Percentiles rank a stretch among this genome's conserved stretches.
Evolutionary conservation across 2,329 filamentous ascomycete species (phyloP).

Genomic region (Ceratocystis colombiana): DNA sequence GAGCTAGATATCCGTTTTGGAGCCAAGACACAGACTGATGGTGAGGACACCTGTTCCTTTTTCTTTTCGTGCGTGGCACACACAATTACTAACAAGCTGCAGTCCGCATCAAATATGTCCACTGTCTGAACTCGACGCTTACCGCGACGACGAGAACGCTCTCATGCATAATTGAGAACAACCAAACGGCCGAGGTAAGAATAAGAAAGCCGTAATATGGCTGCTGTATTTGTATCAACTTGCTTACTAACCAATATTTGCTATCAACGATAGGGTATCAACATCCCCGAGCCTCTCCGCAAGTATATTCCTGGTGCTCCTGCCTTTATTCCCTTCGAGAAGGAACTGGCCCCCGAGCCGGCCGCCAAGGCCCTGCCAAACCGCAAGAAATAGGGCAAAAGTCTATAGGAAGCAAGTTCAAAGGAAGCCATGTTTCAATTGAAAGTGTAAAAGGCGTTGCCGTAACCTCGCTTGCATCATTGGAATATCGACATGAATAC

Average conservation of each 20-base stretch:
- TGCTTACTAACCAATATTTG: constrained; percentile 16
- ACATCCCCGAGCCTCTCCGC: constrained; percentile 69
- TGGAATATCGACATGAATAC: too few relatives aligned
- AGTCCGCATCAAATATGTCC: constrained; percentile 76
- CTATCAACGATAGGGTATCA: constrained; percentile 52
- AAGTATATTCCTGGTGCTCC: constrained; percentile 86
- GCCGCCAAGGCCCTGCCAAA: constrained; percentile 31
- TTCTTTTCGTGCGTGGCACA: neutral
- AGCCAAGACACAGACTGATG: constrained; percentile 72
- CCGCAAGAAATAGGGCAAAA: constrained; percentile 26
- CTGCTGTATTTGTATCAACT: neutral
- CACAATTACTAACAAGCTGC: constrained; percentile 3
- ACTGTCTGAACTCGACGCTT: constrained; percentile 81
- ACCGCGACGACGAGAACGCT: constrained; percentile 86
- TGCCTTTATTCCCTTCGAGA: constrained; percentile 79
- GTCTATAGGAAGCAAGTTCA: constrained; percentile 19
- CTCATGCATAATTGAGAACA: constrained; percentile 94
- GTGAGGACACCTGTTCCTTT: constrained; percentile 33
- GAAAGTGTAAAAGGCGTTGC: too few relatives aligned
- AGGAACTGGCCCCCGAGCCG: constrained; percentile 68
- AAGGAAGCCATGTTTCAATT: neutral
- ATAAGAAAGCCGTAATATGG: neutral
- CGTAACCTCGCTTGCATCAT: too few relatives aligned
- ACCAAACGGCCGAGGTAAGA: constrained; percentile 69
- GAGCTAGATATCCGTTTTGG: constrained; percentile 90